Conservation (phyloP, 164 flowering plant genomes). For the Houttuynia cordata region DNA sequence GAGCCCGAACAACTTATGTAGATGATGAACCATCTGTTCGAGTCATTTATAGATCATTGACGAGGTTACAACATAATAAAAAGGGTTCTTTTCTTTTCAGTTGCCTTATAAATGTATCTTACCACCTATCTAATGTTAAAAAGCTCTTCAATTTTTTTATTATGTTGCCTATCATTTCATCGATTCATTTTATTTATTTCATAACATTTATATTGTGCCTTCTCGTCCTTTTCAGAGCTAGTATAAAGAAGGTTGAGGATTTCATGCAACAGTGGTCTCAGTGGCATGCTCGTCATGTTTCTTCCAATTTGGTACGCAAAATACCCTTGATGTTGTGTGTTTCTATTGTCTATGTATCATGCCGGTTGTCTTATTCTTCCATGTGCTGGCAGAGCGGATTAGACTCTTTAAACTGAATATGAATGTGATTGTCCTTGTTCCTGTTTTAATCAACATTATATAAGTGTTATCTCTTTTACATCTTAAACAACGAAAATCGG, state of each 20-base stretch:
- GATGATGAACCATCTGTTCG: constrained; percentile 62
- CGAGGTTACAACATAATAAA: constrained; percentile 34
- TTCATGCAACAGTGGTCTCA: constrained; percentile 79
- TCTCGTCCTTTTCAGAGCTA: constrained; percentile 35
- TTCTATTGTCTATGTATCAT: too few relatives aligned
- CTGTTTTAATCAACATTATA: too few relatives aligned
- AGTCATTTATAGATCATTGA: constrained; percentile 45
- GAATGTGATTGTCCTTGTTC: too few relatives aligned
- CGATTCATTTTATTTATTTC: background rate
- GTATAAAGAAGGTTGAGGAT: constrained; percentile 69
- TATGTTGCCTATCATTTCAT: background rate
- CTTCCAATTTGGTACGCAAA: constrained; percentile 2
- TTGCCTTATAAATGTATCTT: background rate
- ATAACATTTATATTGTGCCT: background rate
- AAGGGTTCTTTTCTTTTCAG: background rate
- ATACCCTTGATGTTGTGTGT: background rate
- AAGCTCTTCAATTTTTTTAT: background rate
- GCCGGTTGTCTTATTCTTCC: background rate
- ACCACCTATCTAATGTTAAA: too few relatives aligned
- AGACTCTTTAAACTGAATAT: too few relatives aligned
- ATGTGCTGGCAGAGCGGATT: too few relatives aligned
- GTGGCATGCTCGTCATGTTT: constrained; percentile 58
- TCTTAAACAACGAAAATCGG: too few relatives aligned
- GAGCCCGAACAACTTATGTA: constrained; percentile 40
- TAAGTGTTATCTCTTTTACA: too few relatives aligned